Evolutionary conservation across 225 moss, liverwort and hornwort species (phyloP).

Genomic region (Asterella californica): DNA sequence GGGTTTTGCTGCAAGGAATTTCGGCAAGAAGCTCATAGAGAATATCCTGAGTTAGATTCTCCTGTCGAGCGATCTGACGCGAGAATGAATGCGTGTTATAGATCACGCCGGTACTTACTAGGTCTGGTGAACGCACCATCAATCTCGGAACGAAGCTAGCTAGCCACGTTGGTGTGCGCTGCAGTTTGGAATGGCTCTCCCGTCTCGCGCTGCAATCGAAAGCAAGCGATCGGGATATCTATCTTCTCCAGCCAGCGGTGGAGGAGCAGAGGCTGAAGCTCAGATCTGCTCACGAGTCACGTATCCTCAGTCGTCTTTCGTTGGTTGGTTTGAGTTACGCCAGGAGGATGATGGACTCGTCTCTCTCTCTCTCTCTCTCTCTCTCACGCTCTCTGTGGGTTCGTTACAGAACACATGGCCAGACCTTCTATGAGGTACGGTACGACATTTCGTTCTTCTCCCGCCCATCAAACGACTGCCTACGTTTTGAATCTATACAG

Average conservation of each 20-base stretch:
- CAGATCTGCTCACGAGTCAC: neutral
- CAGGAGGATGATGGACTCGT: neutral
- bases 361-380: neutral
- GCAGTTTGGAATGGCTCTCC: no score
- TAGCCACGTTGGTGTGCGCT: no score
- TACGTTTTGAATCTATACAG: conserved; percentile 4
- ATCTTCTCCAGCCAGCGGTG: neutral
- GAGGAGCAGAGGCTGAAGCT: neutral
- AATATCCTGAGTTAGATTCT: no score
- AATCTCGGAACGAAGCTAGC: neutral
- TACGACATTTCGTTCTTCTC: neutral
- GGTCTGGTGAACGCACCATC: neutral
- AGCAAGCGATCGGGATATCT: no score
- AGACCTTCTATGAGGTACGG: neutral
- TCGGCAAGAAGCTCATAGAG: no score
- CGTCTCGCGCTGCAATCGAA: no score
- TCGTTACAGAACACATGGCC: neutral
- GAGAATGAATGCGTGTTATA: neutral
- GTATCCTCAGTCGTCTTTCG: neutral
- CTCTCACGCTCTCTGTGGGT: no score
- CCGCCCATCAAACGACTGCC: conserved; percentile 8
- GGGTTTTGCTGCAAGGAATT: no score
- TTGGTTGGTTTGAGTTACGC: neutral
- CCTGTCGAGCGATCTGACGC: no score
- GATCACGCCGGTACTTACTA: neutral